phyloP scores from a whole-genome alignment of 1,284 basidiomycete genomes.

The Microbotryum lychnidis-dioicae region DNA sequence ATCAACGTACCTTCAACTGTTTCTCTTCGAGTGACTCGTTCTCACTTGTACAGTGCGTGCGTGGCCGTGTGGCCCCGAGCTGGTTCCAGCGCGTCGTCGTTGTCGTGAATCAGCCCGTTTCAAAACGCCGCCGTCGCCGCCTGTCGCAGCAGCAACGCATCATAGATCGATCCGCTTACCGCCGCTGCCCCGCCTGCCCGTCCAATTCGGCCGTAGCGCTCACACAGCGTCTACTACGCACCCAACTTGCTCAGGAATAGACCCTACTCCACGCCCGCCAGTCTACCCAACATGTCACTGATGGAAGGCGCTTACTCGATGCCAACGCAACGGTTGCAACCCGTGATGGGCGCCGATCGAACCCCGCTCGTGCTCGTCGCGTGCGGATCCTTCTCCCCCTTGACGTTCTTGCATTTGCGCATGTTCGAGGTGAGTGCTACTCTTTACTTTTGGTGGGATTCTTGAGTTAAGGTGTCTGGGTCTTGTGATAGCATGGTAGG shows the following conservation, averaged over 20 bases:
- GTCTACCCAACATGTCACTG: neutral
- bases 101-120: neutral
- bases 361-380: conserved; percentile 38
- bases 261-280: neutral
- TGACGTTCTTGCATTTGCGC: conserved; percentile 38
- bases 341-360: conserved; percentile 26
- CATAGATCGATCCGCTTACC: too few relatives aligned
- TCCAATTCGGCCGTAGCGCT: too few relatives aligned
- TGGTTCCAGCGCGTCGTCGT: neutral
- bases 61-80: too few relatives aligned
- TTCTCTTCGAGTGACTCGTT: too few relatives aligned
- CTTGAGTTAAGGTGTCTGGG: too few relatives aligned
- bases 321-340: conserved; percentile 19
- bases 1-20: too few relatives aligned
- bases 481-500: too few relatives aligned
- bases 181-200: neutral
- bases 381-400: conserved; percentile 36
- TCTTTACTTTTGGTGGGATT: neutral
- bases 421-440: conserved; percentile 35
- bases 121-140: too few relatives aligned
- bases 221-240: too few relatives aligned
- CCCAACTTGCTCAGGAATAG: too few relatives aligned
- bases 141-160: too few relatives aligned
- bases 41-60: too few relatives aligned
- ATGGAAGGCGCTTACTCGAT: conserved; percentile 28